Evolutionary conservation across 202 grass and related monocot species (phyloP).

Genomic region (Carex sylvatica): DNA sequence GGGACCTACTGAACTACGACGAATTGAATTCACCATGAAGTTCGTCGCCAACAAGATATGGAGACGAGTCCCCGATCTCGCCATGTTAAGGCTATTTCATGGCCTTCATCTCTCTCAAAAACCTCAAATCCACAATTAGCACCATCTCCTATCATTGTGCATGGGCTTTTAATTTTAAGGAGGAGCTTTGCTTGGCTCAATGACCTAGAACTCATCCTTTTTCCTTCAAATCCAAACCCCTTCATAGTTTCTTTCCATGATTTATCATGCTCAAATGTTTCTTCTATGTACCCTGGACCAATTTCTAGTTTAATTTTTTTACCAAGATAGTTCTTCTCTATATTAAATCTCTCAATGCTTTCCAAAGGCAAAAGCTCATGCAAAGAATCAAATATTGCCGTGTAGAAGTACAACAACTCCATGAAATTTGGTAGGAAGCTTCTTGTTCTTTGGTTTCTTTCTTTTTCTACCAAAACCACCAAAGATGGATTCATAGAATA

Average conservation of each 20-base stretch:
- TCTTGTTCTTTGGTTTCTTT: slow-evolving; percentile 13
- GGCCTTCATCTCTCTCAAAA: slow-evolving; percentile 32
- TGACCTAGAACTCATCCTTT: slow-evolving; percentile 56
- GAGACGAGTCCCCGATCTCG: slow-evolving; percentile 45
- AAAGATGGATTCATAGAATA: slow-evolving; percentile 50
- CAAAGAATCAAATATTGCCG: slow-evolving; percentile 72
- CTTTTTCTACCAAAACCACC: slow-evolving; percentile 60
- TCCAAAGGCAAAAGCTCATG: slow-evolving; percentile 70
- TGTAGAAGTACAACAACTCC: slow-evolving; percentile 53
- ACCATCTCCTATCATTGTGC: slow-evolving; percentile 23
- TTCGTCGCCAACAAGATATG: slow-evolving; percentile 46
- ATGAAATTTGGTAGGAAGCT: slow-evolving; percentile 45
- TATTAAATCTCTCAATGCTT: slow-evolving; percentile 58
- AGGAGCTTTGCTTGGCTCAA: slow-evolving; percentile 89
- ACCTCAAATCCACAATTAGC: slow-evolving; percentile 50
- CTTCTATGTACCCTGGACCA: neutral
- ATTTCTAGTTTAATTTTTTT: slow-evolving; percentile 50
- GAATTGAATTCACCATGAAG: slow-evolving; percentile 7
- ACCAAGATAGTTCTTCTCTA: slow-evolving; percentile 72
- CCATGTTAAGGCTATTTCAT: slow-evolving; percentile 57
- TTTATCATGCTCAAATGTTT: neutral
- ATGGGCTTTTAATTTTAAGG: slow-evolving; percentile 73
- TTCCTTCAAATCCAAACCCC: slow-evolving; percentile 44
- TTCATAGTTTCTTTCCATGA: slow-evolving; percentile 53
- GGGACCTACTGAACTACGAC: neutral